These are phyloP conservation scores for Sistotremastrum niveocremeum DNA, from an alignment of 768 basidiomycete genomes.

Conservation along the genomic window DNA sequence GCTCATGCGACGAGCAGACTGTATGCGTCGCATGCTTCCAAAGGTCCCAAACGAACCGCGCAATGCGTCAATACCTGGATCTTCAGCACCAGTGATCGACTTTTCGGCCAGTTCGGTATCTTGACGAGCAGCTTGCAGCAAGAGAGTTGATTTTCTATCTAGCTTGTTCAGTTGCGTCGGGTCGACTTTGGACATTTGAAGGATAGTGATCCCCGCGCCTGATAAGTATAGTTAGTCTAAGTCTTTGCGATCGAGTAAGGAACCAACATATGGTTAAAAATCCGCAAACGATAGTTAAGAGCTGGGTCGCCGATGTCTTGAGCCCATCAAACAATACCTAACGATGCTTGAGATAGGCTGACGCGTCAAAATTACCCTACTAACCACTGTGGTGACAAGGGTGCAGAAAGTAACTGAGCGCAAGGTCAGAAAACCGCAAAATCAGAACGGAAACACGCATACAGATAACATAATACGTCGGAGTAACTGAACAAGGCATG, in stretches of 20 bases:
- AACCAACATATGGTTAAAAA: conserved; percentile 69
- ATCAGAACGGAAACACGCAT: conserved; percentile 14
- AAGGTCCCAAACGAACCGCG: conserved; percentile 85
- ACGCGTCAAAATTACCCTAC: neutral
- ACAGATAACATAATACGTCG: conserved; percentile 82
- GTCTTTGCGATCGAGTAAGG: neutral
- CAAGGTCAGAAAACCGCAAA: conserved; percentile 3
- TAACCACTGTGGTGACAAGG: conserved; percentile 68
- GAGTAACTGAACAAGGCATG: conserved; percentile 44
- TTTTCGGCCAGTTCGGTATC: conserved; percentile 59
- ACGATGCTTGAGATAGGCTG: neutral
- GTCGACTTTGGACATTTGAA: conserved; percentile 94
- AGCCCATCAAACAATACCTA: conserved; percentile 87
- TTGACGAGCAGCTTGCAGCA: conserved; percentile 71
- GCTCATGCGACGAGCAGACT: conserved; percentile 15
- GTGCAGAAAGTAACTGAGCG: conserved; percentile 66
- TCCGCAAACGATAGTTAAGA: conserved; percentile 84
- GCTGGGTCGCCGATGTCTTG: conserved; percentile 56
- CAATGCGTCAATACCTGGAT: conserved; percentile 86
- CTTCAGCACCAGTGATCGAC: conserved; percentile 46
- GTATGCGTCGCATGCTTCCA: conserved; percentile 65
- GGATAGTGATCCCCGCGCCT: conserved; percentile 75
- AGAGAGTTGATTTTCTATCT: conserved; percentile 80
- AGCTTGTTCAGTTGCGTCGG: conserved; percentile 63
- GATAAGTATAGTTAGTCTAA: conserved; percentile 7